These are phyloP conservation scores for Fraxinus albicans DNA, from an alignment of 305 asterid genomes.

Conservation along the genomic window DNA sequence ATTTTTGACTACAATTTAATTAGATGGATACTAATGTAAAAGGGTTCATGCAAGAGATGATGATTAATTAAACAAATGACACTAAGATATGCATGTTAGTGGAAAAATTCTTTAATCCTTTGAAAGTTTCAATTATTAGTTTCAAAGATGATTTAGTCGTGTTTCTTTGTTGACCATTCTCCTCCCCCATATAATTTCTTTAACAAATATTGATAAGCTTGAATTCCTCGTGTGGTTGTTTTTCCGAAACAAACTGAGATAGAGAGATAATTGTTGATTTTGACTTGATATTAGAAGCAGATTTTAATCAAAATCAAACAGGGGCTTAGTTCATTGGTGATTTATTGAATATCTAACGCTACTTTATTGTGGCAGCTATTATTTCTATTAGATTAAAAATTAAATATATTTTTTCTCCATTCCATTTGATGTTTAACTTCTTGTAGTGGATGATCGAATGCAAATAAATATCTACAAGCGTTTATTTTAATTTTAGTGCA, in stretches of 20 bases:
- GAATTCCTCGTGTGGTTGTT: neutral
- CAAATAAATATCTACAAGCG: no score
- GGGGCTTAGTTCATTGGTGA: no score
- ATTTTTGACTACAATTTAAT: conserved; percentile 3
- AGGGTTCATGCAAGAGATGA: conserved; percentile 1
- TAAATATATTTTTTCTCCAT: no score
- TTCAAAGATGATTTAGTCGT: neutral
- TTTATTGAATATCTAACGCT: no score
- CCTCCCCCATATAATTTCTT: neutral
- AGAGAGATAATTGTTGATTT: no score
- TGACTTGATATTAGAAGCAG: no score
- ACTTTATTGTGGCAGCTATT: no score
- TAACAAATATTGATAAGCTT: neutral
- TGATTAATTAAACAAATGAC: conserved; percentile 1
- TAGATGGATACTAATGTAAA: conserved; percentile 11
- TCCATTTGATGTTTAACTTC: no score
- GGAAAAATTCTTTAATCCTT: conserved; percentile 12
- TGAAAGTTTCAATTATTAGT: neutral
- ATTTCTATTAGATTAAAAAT: no score
- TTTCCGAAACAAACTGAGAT: neutral
- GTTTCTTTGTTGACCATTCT: neutral
- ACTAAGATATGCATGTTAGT: conserved; percentile 14
- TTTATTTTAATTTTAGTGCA: no score
- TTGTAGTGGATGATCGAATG: no score
- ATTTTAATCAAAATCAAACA: no score